Percentiles rank a stretch among this genome's conserved stretches.
Evolutionary conservation across 2,329 filamentous ascomycete species (phyloP).

Genomic region (Macrophomina tecta): DNA sequence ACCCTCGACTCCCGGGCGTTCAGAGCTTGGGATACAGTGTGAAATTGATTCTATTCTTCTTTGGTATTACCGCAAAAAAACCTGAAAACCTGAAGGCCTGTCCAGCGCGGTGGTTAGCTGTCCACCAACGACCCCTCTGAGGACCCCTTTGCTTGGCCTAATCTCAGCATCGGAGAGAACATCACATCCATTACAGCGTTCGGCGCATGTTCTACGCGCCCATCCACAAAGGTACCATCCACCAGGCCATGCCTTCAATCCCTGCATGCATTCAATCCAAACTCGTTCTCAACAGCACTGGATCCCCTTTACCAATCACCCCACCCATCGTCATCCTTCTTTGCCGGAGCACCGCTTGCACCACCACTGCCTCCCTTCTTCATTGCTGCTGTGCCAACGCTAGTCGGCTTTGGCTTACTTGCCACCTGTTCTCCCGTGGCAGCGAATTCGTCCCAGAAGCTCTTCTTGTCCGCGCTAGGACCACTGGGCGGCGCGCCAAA

Average conservation of each 20-base stretch:
- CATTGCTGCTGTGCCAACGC: constrained; percentile 70
- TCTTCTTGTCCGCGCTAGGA: constrained; percentile 58
- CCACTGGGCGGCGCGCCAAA: constrained; percentile 72
- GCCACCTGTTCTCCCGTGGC: constrained; percentile 37
- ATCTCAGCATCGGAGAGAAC: not conserved
- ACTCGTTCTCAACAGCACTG: constrained; percentile 16
- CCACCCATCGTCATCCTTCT: constrained; percentile 64
- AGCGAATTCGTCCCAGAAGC: constrained; percentile 58
- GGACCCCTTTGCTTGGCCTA: not conserved
- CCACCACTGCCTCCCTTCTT: constrained; percentile 52
- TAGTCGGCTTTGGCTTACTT: constrained; percentile 51
- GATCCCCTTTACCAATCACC: constrained; percentile 54
- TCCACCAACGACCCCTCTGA: not conserved
- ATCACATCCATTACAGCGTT: constrained; percentile 6
- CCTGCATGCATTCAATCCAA: constrained; percentile 25
- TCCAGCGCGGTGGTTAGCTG: not conserved
- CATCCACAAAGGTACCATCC: not conserved
- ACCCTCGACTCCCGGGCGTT: not conserved
- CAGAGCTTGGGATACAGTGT: not conserved
- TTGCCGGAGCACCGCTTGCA: constrained; percentile 37
- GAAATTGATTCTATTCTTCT: not conserved
- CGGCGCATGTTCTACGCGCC: not conserved
- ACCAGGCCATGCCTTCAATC: not conserved
- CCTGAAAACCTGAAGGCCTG: not conserved
- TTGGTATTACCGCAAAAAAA: not conserved